phyloP scores from a whole-genome alignment of 352 stramenopile genomes.

The Globisporangium alternatum region DNA sequence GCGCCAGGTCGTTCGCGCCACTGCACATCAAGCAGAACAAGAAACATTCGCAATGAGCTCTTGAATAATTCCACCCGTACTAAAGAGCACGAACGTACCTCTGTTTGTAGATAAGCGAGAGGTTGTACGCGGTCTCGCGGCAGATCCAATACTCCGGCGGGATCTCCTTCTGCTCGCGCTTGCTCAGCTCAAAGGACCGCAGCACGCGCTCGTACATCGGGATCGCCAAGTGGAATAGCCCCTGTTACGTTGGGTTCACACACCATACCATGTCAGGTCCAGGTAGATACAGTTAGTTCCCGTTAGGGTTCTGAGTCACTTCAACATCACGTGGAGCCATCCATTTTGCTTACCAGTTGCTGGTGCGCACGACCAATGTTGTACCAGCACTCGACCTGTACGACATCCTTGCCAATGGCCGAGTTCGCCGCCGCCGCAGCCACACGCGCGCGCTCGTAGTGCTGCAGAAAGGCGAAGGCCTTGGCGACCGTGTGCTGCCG shows the following conservation, averaged over 20 bases:
- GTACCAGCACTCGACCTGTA: constrained; percentile 81
- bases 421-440: constrained; percentile 23
- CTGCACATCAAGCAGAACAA: constrained; percentile 21
- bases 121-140: constrained; percentile 84
- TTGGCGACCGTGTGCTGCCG: constrained; percentile 82
- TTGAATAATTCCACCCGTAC: neutral
- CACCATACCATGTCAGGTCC: neutral
- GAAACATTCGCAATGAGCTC: constrained; percentile 3
- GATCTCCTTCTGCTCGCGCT: constrained; percentile 42
- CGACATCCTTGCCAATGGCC: constrained; percentile 58
- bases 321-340: neutral
- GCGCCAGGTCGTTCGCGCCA: constrained; percentile 69
- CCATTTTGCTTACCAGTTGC: constrained; percentile 59
- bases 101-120: constrained; percentile 87
- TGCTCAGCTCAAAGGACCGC: constrained; percentile 67
- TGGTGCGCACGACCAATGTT: constrained; percentile 85
- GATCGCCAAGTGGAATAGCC: constrained; percentile 83
- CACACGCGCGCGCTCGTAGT: constrained; percentile 69
- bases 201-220: constrained; percentile 87
- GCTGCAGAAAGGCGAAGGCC: constrained; percentile 82
- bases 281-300: neutral
- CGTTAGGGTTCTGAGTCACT: neutral
- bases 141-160: constrained; percentile 70
- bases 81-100: constrained; percentile 35
- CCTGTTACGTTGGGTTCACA: constrained; percentile 31